These are phyloP conservation scores for Lactarius sanguifluus DNA, from an alignment of 768 basidiomycete species.

Conservation along the genomic window DNA sequence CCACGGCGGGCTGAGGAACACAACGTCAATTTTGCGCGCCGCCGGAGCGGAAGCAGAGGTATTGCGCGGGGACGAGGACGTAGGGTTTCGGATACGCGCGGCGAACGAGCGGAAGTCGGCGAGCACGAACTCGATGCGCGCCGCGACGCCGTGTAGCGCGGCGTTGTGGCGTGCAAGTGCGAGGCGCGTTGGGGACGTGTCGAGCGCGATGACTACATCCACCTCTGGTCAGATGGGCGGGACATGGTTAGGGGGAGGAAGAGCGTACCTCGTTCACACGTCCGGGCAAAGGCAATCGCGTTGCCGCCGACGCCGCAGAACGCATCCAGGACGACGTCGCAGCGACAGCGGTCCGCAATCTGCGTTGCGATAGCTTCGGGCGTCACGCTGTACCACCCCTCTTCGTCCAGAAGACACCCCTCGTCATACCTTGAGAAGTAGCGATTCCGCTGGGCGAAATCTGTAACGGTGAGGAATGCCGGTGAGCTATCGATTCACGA, in stretches of 20 bases:
- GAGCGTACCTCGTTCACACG: constrained; percentile 85
- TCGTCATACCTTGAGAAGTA: constrained; percentile 77
- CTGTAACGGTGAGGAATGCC: constrained; percentile 40
- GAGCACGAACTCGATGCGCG: constrained; percentile 92
- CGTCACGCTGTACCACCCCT: constrained; percentile 98
- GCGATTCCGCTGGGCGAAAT: constrained; percentile 81
- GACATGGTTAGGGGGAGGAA: not conserved
- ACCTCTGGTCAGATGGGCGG: not conserved
- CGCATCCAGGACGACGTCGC: constrained; percentile 82
- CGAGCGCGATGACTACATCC: constrained; percentile 83
- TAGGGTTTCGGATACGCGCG: constrained; percentile 37
- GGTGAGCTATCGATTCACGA: constrained; percentile 2
- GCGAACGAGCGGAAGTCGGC: constrained; percentile 85
- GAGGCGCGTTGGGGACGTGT: constrained; percentile 80
- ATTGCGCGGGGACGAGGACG: not conserved
- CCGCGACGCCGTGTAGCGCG: constrained; percentile 87
- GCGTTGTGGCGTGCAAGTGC: constrained; percentile 94
- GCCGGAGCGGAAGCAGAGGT: not conserved
- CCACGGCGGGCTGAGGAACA: constrained; percentile 96
- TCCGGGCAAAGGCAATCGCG: constrained; percentile 94
- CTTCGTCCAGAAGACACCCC: constrained; percentile 87
- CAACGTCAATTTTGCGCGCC: constrained; percentile 70
- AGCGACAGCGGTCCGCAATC: constrained; percentile 90
- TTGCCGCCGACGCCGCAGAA: constrained; percentile 99
- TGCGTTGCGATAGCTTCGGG: constrained; percentile 90